Base-by-base conservation (phyloP, 1,284 basidiomycete genomes). In the Cryptococcus sp. region DNA sequence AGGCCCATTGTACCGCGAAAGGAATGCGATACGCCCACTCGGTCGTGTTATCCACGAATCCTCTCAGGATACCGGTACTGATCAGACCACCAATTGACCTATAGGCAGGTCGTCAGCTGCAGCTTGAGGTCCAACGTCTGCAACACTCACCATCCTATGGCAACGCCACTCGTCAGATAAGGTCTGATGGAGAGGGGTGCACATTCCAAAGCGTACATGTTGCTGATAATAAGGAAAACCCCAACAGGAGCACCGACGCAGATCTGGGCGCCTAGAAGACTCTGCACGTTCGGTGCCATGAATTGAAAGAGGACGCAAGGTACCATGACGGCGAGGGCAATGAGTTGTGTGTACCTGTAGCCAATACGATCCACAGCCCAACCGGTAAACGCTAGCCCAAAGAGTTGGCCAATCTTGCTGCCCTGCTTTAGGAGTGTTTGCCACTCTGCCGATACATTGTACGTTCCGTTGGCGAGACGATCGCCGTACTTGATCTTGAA, bases 201-300 rank as follows among this genome's bases (percentile, higher is more conserved):
- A 20, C 83, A 77, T 50, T 83, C 82, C 17, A 78, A 75, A 13
- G 82, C 82, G 63, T 82, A 83, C 30, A 35, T 35, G 30, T 35
- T 35, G 30, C 30, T 35, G 30, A 35, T 35, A 13, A 35, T 35
- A 8, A 35, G 30, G 30, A 35, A 35, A 10, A 35, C 30, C 30
- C 30, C 30, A 8, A 35, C 30, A 35, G 30, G 30, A 35, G 30
- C 30, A 35, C 30, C 30, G 30, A 35, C 30, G 30, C 30, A 35
- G 30, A 35, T 35, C 13, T 35, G 30, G 30, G 30, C 30, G 30
- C 30, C 30, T 2, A 35, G 30, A 10, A 35, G 30, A 35, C 30
- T 35, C 8, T 35, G 30, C 30, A 35, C 30, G 13, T 35, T 35
- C 30, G 30, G 30, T 13, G 30, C 30, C 30, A 35, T 35, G 13